Percentiles rank a stretch among this genome's conserved stretches.
phyloP scores from a whole-genome alignment of 2,329 filamentous ascomycete species.

The Dothidotthia symphoricarpi region DNA sequence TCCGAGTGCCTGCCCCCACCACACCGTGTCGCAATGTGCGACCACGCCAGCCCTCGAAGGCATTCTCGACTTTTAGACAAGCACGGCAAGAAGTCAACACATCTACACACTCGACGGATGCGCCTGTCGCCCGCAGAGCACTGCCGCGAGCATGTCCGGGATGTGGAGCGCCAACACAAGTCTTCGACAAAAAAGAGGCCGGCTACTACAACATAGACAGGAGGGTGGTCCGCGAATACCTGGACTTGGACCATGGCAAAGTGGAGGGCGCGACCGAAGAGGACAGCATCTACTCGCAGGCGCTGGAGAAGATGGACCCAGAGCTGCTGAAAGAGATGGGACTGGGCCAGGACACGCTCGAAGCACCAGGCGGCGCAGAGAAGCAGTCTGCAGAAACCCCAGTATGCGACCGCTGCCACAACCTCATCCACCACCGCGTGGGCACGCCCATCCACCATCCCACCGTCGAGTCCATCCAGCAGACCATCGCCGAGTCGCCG shows the following conservation, averaged over 20 bases:
- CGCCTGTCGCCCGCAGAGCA: slow-evolving; percentile 7
- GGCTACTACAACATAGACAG: slow-evolving; percentile 57
- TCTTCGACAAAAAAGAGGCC: slow-evolving; percentile 53
- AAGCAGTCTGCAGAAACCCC: slow-evolving; percentile 45
- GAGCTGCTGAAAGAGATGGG: slow-evolving; percentile 33
- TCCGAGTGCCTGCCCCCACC: slow-evolving; percentile 16
- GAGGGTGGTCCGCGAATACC: slow-evolving; percentile 47
- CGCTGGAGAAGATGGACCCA: slow-evolving; percentile 32
- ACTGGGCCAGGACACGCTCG: slow-evolving; percentile 19
- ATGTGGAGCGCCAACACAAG: slow-evolving; percentile 62
- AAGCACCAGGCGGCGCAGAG: slow-evolving; percentile 10
- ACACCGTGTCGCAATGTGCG: slow-evolving; percentile 10
- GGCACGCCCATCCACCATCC: slow-evolving; percentile 76
- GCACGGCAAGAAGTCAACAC: slow-evolving; percentile 17
- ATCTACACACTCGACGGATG: slow-evolving; percentile 8
- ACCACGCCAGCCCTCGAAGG: slow-evolving; percentile 6
- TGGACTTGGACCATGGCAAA: slow-evolving; percentile 28
- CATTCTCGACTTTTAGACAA: slow-evolving; percentile 27
- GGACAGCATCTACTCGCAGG: slow-evolving; percentile 40
- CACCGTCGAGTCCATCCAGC: slow-evolving; percentile 73
- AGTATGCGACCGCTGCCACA: slow-evolving; percentile 85
- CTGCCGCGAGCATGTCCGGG: slow-evolving; percentile 60
- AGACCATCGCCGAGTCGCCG: slow-evolving; percentile 84
- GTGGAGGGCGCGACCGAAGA: slow-evolving; percentile 25
- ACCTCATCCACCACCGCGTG: slow-evolving; percentile 70